Evolutionary conservation across 1,139 yeast genomes (phyloP), one percentile per base, ranked within the genome.

Genomic region (Debaryomyces robertsiae): DNA sequence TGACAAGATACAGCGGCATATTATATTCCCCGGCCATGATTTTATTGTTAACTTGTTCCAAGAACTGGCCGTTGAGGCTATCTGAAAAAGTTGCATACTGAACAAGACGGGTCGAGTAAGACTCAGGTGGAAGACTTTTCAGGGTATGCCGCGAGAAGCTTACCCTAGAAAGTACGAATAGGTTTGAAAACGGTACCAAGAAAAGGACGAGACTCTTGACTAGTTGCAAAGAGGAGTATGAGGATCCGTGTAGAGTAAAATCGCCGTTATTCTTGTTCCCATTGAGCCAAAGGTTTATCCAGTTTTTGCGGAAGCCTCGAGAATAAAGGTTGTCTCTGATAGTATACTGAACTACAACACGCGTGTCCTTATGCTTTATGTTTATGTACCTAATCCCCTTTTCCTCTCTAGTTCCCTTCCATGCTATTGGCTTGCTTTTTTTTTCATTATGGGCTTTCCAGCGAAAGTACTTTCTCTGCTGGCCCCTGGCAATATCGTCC

Each of bases 311-410:
- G 31, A 54, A 47, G 0, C 76, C 75, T 53, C 57, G 54, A 32
- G 63, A 48, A 42, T 49, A 72, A 0, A 65, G 63, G 7, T 41
- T 39, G 9, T 60, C 61, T 4, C 43, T 43, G 6, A 67, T 48
- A 31, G 57, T 52, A 40, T 54, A 65, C 30, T 54, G 52, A 1
- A 71, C 65, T 4, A 73, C 67, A 6, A 55, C 53, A 35, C 78
- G 48, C 6, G 49, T 23, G 17, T 53, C 53, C 1, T 48, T 54
- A 16, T 52, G 49, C 15, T 49, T 48, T 2, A 70, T 51, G 44
- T 66, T 72, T 11, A 71, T 52, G 44, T 57, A 71, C 17, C 73
- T 46, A 2, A 45, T 40, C 2, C 75, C 74, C 11, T 41, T 47
- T 43, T 69, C 73, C 6, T 46, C 50, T 13, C 71, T 47, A 1